These are phyloP conservation scores for Elsinoe ampelina DNA, from an alignment of 2,329 filamentous ascomycete genomes.

Conservation along the genomic window DNA sequence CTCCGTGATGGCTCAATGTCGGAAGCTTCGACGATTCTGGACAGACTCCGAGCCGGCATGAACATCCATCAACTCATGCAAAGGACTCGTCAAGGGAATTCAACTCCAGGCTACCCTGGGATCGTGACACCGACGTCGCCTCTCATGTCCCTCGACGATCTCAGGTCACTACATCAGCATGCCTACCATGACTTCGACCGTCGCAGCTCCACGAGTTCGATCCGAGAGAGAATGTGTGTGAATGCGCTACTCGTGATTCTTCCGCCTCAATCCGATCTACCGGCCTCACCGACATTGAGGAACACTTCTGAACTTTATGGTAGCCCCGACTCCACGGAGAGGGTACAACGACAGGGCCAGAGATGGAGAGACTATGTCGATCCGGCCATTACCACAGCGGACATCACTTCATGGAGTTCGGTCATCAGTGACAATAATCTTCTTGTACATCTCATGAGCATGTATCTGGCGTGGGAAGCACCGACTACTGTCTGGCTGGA, in stretches of 20 bases:
- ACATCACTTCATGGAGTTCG: neutral
- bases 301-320: constrained; percentile 5
- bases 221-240: constrained; percentile 6
- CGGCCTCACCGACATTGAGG: neutral
- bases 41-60: neutral
- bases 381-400: neutral
- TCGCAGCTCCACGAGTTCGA: constrained; percentile 2
- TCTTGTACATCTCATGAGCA: constrained; percentile 3
- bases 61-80: neutral
- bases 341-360: neutral
- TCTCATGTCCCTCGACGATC: neutral
- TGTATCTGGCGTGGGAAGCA: neutral
- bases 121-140: neutral
- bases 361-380: neutral
- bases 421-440: constrained; percentile 1
- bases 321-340: neutral
- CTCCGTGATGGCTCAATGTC: neutral
- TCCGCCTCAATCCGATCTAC: neutral
- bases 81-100: neutral
- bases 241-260: neutral
- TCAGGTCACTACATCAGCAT: neutral
- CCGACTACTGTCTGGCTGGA: constrained; percentile 1
- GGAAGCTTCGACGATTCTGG: neutral
- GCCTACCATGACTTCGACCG: constrained; percentile 2
- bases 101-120: neutral